Base-by-base conservation (phyloP, 768 basidiomycete genomes). In the Leccinum subgranulosum region DNA sequence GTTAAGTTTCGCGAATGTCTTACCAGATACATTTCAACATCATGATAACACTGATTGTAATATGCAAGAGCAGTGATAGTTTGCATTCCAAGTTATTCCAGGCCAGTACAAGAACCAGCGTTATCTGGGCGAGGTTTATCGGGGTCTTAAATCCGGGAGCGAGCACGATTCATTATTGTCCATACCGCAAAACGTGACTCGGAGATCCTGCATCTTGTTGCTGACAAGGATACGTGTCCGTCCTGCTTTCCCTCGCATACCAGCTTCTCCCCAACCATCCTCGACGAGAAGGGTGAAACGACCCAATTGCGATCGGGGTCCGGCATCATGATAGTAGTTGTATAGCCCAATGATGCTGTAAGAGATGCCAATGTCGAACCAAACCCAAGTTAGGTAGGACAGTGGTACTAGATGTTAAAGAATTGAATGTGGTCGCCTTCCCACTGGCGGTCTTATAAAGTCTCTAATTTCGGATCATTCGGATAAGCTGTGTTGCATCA, bases 181-280 rank as follows among this genome's bases (percentile, higher is more conserved):
- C 45, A 23, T 12, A 23, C 45, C 21, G 8, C 12, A 46, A 15
- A 15, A 25, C 8, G 45, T 12, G 21, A n/a, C n/a, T n/a, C n/a
- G n/a, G n/a, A 25, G 45, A 12, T 46, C 23, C 23, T 15, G 21
- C 4, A 46, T 25, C 21, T 12, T 21, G 7, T 46, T 17, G 7
- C 23, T 46, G 21, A 46, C 45, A 21, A 46, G 23, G 21, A 46
- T 31, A 10, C n/a, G 15, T 79, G 85, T 55, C 79, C 77, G 45
- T 71, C 71, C 45, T 46, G 11, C 23, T 21, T 25, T 6, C 54
- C 45, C 33, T 15, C 23, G 54, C 89, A 90, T 6, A 56, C 45
- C 66, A 94, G 56, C 64, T 79, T 79, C 76, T 96, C 93, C 2
- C 84, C 80, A 21, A 88, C 81, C 80, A 93, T 81, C 54, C 85